phyloP scores from a whole-genome alignment of 2,329 filamentous ascomycete genomes.

The Diaporthe citri region DNA sequence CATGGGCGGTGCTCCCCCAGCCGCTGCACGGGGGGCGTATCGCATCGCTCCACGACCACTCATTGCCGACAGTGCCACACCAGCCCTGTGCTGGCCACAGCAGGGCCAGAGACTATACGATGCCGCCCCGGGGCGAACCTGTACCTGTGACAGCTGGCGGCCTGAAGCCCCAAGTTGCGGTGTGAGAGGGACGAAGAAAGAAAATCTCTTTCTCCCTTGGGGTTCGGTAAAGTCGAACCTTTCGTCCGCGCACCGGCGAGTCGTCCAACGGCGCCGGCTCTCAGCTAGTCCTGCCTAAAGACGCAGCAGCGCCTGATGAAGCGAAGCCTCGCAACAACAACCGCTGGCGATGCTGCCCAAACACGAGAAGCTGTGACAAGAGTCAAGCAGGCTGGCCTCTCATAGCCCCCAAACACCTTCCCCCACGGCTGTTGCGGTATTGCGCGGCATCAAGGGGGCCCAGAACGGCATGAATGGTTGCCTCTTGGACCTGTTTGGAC shows the following conservation, averaged over 20 bases:
- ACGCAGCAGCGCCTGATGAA: slow-evolving; percentile 3
- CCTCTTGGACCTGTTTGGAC: slow-evolving; percentile 25
- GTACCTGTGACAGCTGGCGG: slow-evolving; percentile 11
- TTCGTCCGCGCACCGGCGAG: background rate
- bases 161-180: slow-evolving; percentile 25
- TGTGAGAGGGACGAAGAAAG: background rate
- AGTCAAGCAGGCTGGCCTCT: slow-evolving; percentile 15
- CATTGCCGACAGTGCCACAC: slow-evolving; percentile 15
- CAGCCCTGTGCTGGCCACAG: slow-evolving; percentile 14
- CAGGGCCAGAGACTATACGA: slow-evolving; percentile 1
- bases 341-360: slow-evolving; percentile 23
- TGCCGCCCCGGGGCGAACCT: background rate
- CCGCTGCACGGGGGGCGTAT: slow-evolving; percentile 13
- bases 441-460: slow-evolving; percentile 19
- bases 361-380: slow-evolving; percentile 11
- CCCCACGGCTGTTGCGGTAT: slow-evolving; percentile 17
- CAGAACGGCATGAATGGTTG: slow-evolving; percentile 3
- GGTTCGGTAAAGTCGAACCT: background rate
- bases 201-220: slow-evolving; percentile 2
- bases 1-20: slow-evolving; percentile 11
- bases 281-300: slow-evolving; percentile 10
- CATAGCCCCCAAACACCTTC: slow-evolving; percentile 20
- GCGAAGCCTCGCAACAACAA: background rate
- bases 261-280: slow-evolving; percentile 15
- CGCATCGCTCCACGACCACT: slow-evolving; percentile 20